Base-by-base conservation (phyloP, 495 filamentous ascomycete genomes). In the Aspergillus kassunensis region DNA sequence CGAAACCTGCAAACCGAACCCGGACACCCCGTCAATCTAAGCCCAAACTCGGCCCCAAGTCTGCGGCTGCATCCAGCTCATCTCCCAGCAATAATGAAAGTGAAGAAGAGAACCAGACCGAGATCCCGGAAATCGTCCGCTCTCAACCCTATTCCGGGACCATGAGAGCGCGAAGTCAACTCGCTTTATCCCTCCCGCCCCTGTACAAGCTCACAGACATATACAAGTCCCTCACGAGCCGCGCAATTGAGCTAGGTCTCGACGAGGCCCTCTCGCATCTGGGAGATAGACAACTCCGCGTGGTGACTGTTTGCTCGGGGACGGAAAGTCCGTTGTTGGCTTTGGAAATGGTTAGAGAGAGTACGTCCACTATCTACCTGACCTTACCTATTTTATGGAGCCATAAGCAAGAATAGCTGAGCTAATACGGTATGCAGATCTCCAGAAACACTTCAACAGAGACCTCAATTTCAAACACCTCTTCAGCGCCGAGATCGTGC, bases 261-360 rank as follows among this genome's bases (percentile, higher is more conserved):
- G 56, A 44, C 0, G 36, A 64, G 2, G 64, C 75, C 23, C 44
- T 82, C 12, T 46, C 60, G 3, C 56, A 61, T 20, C 53, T 82
- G 1, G 63, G 69, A 10, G 56, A 61, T 13, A 62, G 73, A 34
- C 67, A 69, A 25, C 58, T 92, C 8, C 77, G 76, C 2, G 77
- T 92, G 19, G 88, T 77, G 1, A 95, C 90, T 0, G 80, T 91
- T 61, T 95, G 89, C 59, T 91, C 88, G 10, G 90, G 90, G 4
- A 93, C 89, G 0, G 90, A 95, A 56, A 83, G 81, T 23, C 90
- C 90, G 10, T 66, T 95, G 6, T 69, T 91, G 3, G 85, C 85
- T 0, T 59, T 91, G 34, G 69, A 80, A 33, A 70, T 83, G 56
- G 59, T 83, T 9, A 54, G 56, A 23, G 51, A 72, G 13, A 63